Base-by-base conservation (phyloP, 768 basidiomycete species). In the Kondoa subrosea region DNA sequence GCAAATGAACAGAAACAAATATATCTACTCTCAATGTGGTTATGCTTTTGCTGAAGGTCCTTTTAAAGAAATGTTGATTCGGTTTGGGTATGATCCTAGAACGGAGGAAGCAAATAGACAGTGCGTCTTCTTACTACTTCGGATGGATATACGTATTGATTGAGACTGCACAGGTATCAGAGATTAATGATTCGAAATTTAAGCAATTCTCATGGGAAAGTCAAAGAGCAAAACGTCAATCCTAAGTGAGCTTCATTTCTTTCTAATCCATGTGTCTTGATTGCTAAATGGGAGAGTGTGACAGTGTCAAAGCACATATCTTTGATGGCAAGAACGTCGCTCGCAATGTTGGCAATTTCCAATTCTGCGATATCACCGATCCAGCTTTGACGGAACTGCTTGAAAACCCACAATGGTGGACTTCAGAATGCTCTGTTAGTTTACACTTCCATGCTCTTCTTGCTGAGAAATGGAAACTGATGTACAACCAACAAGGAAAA, bases 11-110 rank as follows among this genome's bases (percentile, higher is more conserved):
- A 50, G 40, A 21, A 50, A 68, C 56, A 75, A 74, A 64, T 29
- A 60, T 2, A 63, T 68, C 17, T 64, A 69, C 34, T 64, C 72
- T 0, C 60, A 66, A n/a, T 32, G 87, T 2, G 86, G 85, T 66
- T 99, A 92, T 74, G 86, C 88, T 8, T 92, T 96, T 74, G 83
- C 86, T 72, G 92, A 95, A 71, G 95, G 95, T 0, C 91, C 92
- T 1, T 97, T 88, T 86, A 82, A 90, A 56, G 92, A 96, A 72
- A 87, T 88, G 16, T 81, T 91, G 63, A 82, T 96, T 34, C 84
- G 84, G 58, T 86, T 91, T 67, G 85, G 86, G 15, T 97, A 91
- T 74, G 95, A 99, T 74, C 95, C 95, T 8, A 81, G 92, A 56
- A 82, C 82, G 72, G 82, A 88, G 69, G 81, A 81, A 1, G 78